Conservation (phyloP, 768 basidiomycete genomes). For the Tricholoma furcatifolium region DNA sequence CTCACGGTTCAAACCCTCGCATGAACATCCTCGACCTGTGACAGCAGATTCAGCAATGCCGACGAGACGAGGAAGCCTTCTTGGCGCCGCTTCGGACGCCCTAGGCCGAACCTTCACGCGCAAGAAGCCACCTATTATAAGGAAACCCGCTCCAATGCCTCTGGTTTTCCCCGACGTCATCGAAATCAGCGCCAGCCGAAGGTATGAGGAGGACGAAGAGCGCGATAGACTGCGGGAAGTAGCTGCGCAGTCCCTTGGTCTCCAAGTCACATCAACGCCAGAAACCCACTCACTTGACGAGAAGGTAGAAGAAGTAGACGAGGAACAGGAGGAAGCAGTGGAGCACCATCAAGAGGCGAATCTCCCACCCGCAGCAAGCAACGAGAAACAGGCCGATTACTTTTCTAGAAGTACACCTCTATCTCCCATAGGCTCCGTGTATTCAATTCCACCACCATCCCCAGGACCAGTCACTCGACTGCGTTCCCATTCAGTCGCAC, state of each 20-base stretch:
- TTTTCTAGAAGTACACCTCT: slow-evolving; percentile 5
- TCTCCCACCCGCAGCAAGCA: slow-evolving; percentile 2
- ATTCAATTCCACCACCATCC: slow-evolving; percentile 28
- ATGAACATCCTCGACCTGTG: slow-evolving; percentile 19
- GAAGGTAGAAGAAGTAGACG: slow-evolving; percentile 37
- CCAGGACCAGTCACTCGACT: slow-evolving; percentile 26
- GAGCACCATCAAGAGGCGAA: slow-evolving; percentile 16
- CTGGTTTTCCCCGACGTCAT: slow-evolving; percentile 67
- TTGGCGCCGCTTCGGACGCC: slow-evolving; percentile 55
- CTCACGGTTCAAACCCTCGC: slow-evolving; percentile 23
- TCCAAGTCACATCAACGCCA: slow-evolving; percentile 50
- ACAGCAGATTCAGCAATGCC: slow-evolving; percentile 20
- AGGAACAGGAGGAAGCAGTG: slow-evolving; percentile 25
- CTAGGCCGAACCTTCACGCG: slow-evolving; percentile 49
- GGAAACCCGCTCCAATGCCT: slow-evolving; percentile 33
- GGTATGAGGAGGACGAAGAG: slow-evolving; percentile 68
- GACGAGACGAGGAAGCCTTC: slow-evolving; percentile 40
- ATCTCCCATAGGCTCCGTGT: slow-evolving; percentile 33
- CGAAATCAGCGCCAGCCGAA: slow-evolving; percentile 57
- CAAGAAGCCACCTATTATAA: slow-evolving; percentile 34
- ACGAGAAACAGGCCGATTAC: slow-evolving; percentile 9
- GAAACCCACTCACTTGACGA: slow-evolving; percentile 34
- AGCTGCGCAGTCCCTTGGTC: slow-evolving; percentile 75
- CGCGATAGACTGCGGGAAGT: slow-evolving; percentile 72
- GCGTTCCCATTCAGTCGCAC: slow-evolving; percentile 38